Evolutionary conservation across 371 early-diverging fungal genomes (phyloP).

Genomic region (Coemansia sp.): DNA sequence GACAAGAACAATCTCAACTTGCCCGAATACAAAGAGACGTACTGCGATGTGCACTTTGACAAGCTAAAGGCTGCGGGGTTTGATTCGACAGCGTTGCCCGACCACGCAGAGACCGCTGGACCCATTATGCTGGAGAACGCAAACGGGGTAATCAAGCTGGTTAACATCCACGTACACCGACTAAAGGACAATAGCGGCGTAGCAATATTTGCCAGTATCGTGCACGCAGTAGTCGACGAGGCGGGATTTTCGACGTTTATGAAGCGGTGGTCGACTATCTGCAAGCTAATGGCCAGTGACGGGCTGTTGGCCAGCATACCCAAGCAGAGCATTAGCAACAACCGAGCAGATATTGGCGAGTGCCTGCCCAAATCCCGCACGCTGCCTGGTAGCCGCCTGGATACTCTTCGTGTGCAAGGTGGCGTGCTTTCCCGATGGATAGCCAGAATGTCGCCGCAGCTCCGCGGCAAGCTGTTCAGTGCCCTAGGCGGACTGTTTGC

Average conservation of each 20-base stretch:
- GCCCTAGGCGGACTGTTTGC: too few relatives aligned
- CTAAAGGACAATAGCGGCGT: conserved; percentile 11
- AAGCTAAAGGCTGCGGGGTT: conserved; percentile 1
- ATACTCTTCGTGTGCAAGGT: not conserved
- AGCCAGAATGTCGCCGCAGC: conserved; percentile 11
- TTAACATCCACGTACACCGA: not conserved
- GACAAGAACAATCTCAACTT: conserved; percentile 10
- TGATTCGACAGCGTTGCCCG: conserved; percentile 7
- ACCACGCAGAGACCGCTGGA: not conserved
- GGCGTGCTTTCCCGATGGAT: conserved; percentile 1
- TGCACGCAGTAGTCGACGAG: conserved; percentile 13
- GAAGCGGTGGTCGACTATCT: conserved; percentile 10
- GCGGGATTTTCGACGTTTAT: conserved; percentile 16
- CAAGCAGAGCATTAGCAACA: not conserved
- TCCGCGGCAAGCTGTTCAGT: conserved; percentile 7
- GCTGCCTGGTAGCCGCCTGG: not conserved
- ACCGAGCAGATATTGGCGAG: not conserved
- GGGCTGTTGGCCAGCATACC: not conserved
- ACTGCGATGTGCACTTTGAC: conserved; percentile 6
- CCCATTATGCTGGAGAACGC: not conserved
- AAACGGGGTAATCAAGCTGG: not conserved
- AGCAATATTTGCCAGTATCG: not conserved
- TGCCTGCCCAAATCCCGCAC: not conserved
- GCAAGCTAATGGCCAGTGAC: not conserved
- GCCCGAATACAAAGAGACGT: conserved; percentile 10